phyloP scores from a whole-genome alignment of 495 filamentous ascomycete species.

The Venustampulla echinocandica region DNA sequence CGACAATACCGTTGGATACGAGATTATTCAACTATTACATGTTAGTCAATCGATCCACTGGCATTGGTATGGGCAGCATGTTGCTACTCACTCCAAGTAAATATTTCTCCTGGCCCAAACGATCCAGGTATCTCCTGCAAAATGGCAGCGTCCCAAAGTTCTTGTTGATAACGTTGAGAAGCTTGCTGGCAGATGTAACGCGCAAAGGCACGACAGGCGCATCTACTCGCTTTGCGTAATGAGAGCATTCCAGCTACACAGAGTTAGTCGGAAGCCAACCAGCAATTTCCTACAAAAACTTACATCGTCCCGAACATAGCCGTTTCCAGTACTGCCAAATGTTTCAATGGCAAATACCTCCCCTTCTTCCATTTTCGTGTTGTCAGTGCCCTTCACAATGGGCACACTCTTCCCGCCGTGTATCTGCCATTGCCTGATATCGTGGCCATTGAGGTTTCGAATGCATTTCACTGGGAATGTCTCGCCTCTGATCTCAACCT shows the following conservation, averaged over 20 bases:
- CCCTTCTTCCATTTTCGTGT: constrained; percentile 90
- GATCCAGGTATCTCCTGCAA: constrained; percentile 77
- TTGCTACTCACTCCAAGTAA: constrained; percentile 59
- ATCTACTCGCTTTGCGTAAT: constrained; percentile 61
- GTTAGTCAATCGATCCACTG: constrained; percentile 13
- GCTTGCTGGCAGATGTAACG: constrained; percentile 67
- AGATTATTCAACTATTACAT: constrained; percentile 63
- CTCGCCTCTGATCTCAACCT: constrained; percentile 67
- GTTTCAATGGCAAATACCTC: constrained; percentile 92
- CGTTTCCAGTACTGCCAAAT: constrained; percentile 87
- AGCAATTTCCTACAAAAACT: not conserved
- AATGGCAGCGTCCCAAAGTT: constrained; percentile 88
- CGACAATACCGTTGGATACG: constrained; percentile 73
- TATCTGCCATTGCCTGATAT: constrained; percentile 76
- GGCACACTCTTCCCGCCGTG: constrained; percentile 86
- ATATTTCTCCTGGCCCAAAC: constrained; percentile 81
- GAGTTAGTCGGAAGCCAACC: constrained; percentile 2
- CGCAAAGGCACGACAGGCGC: constrained; percentile 59
- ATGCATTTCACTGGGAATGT: constrained; percentile 78
- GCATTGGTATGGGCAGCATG: constrained; percentile 1
- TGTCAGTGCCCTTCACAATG: constrained; percentile 72
- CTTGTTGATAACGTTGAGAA: constrained; percentile 81
- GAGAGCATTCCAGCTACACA: constrained; percentile 56
- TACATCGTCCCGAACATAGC: constrained; percentile 72
- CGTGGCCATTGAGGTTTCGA: constrained; percentile 83